Evolutionary conservation across 106 monocot species (phyloP).

Genomic region (Apostasia shenzhenica): DNA sequence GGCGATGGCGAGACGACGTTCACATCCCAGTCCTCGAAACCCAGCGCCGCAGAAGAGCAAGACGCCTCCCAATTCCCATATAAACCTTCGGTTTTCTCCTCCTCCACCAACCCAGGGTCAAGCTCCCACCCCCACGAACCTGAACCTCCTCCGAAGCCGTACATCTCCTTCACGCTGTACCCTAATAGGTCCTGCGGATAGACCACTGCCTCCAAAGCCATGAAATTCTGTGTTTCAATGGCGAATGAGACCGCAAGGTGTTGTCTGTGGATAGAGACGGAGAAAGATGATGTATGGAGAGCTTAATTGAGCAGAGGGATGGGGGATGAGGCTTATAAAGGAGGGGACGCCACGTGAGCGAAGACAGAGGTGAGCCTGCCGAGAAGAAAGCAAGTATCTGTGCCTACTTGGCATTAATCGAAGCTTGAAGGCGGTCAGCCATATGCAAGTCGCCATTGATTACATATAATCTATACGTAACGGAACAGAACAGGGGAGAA

Average conservation of each 20-base stretch:
- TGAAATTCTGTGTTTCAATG: not conserved
- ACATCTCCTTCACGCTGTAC: constrained; percentile 12
- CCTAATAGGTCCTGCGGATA: constrained; percentile 28
- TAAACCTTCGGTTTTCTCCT: not conserved
- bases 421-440: no score
- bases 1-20: constrained; percentile 7
- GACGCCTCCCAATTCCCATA: constrained; percentile 13
- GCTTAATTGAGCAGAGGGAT: not conserved
- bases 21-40: constrained; percentile 7
- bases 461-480: no score
- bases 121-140: not conserved
- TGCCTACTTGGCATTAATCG: not conserved
- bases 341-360: no score
- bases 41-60: constrained; percentile 8
- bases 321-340: not conserved
- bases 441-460: no score
- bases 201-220: constrained; percentile 37
- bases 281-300: not conserved
- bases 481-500: no score
- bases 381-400: not conserved
- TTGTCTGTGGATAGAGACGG: not conserved
- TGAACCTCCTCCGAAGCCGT: constrained; percentile 5
- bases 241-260: not conserved
- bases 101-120: not conserved
- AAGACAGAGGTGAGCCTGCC: no score